phyloP scores from a whole-genome alignment of 495 filamentous ascomycete genomes.

The Aspergillus indologenus region DNA sequence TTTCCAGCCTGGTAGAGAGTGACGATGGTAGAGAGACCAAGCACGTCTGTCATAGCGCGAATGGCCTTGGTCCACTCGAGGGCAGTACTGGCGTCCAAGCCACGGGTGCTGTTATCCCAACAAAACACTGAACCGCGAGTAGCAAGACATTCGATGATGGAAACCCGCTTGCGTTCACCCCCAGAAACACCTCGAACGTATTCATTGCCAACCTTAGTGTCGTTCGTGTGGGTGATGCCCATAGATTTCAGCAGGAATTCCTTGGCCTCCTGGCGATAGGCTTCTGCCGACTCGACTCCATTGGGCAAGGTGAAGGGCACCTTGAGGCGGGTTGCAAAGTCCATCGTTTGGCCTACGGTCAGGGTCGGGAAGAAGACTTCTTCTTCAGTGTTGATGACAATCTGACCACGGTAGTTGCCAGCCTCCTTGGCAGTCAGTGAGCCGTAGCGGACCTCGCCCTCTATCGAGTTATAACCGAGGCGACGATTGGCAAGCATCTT shows the following conservation, averaged over 20 bases:
- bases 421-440: slow-evolving; percentile 42
- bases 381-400: slow-evolving; percentile 68
- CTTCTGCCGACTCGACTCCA: slow-evolving; percentile 46
- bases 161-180: slow-evolving; percentile 75
- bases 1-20: slow-evolving; percentile 64
- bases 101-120: slow-evolving; percentile 62
- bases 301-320: slow-evolving; percentile 35
- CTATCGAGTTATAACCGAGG: slow-evolving; percentile 52
- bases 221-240: slow-evolving; percentile 74
- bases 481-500: slow-evolving; percentile 65
- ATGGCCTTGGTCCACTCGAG: slow-evolving; percentile 52
- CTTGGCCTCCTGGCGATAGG: slow-evolving; percentile 50
- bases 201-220: slow-evolving; percentile 77
- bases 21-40: slow-evolving; percentile 46
- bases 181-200: slow-evolving; percentile 80
- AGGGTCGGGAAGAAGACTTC: slow-evolving; percentile 69
- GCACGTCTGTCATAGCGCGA: slow-evolving; percentile 45
- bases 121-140: slow-evolving; percentile 60
- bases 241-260: slow-evolving; percentile 67
- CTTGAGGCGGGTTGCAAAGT: slow-evolving; percentile 56
- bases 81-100: slow-evolving; percentile 60
- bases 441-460: slow-evolving; percentile 23
- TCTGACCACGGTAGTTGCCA: slow-evolving; percentile 63
- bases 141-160: slow-evolving; percentile 64
- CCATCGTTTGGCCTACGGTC: slow-evolving; percentile 68